Percentiles rank a stretch among this genome's conserved stretches.
Conservation (phyloP, 805 yeast genomes). For the Hanseniaspora nectarophila region DNA sequence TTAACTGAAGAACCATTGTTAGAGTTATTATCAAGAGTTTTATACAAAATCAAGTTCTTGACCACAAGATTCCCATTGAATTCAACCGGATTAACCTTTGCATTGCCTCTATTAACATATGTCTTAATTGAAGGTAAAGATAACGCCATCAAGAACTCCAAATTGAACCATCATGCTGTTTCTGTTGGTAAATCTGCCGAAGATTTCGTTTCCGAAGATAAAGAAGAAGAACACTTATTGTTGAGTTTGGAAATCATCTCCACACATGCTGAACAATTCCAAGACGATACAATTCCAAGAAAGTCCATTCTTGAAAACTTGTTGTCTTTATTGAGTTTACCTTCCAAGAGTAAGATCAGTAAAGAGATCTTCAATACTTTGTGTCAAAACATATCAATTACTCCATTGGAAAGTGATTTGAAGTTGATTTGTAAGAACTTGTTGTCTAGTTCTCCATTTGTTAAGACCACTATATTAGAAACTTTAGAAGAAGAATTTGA, state of each 20-base stretch:
- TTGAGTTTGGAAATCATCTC: constrained; percentile 65
- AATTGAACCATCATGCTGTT: constrained; percentile 26
- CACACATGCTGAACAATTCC: constrained; percentile 56
- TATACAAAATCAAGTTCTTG: constrained; percentile 64
- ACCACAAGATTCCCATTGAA: constrained; percentile 65
- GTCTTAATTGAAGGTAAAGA: constrained; percentile 57
- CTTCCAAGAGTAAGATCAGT: constrained; percentile 67
- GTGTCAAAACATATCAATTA: constrained; percentile 62
- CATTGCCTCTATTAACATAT: constrained; percentile 60
- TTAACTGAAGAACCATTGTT: constrained; percentile 41
- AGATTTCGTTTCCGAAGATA: constrained; percentile 69
- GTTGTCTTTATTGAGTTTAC: constrained; percentile 54
- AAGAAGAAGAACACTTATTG: constrained; percentile 76
- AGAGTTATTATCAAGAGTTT: constrained; percentile 48
- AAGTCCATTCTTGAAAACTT: constrained; percentile 48
- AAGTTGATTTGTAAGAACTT: constrained; percentile 43
- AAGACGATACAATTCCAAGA: constrained; percentile 58
- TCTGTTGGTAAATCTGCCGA: constrained; percentile 35
- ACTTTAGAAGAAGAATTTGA: constrained; percentile 73
- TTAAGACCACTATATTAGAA: constrained; percentile 69
- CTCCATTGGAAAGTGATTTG: constrained; percentile 47
- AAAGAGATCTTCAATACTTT: constrained; percentile 73
- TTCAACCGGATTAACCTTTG: constrained; percentile 52
- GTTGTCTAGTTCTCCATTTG: constrained; percentile 54
- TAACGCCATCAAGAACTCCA: constrained; percentile 42